phyloP scores from a whole-genome alignment of 768 basidiomycete genomes.

The Saitozyma sp. region DNA sequence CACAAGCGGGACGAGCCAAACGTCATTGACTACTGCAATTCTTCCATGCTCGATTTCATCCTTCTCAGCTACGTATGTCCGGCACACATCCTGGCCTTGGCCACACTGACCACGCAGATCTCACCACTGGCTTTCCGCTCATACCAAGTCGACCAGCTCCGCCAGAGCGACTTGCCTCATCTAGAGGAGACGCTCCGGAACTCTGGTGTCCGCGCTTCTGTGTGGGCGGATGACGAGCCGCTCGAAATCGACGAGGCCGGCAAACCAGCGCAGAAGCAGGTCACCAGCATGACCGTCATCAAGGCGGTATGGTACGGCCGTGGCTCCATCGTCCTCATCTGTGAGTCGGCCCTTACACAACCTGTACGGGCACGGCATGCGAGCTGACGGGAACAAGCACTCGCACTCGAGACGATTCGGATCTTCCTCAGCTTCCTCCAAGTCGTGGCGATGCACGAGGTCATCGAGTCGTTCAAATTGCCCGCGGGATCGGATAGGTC shows the following conservation, averaged over 20 bases:
- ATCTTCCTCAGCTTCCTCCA: constrained; percentile 27
- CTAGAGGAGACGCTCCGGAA: constrained; percentile 33
- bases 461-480: constrained; percentile 36
- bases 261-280: neutral
- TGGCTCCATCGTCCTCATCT: constrained; percentile 15
- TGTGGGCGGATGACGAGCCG: constrained; percentile 2
- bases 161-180: constrained; percentile 30
- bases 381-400: constrained; percentile 13
- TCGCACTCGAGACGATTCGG: constrained; percentile 20
- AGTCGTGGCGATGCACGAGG: constrained; percentile 33
- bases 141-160: constrained; percentile 20
- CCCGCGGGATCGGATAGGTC: constrained; percentile 24
- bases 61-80: constrained; percentile 32
- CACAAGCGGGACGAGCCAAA: constrained; percentile 10
- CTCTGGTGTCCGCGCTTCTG: constrained; percentile 16
- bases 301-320: constrained; percentile 27
- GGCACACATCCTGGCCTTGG: neutral
- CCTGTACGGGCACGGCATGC: neutral
- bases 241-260: neutral
- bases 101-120: constrained; percentile 13
- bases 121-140: constrained; percentile 24
- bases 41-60: constrained; percentile 32
- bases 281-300: constrained; percentile 32
- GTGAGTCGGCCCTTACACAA: constrained; percentile 16
- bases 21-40: constrained; percentile 33